Percentiles rank a stretch among this genome's conserved stretches.
Evolutionary conservation across 352 stramenopile genomes (phyloP).

Genomic region (Globisporangium mamillatum): DNA sequence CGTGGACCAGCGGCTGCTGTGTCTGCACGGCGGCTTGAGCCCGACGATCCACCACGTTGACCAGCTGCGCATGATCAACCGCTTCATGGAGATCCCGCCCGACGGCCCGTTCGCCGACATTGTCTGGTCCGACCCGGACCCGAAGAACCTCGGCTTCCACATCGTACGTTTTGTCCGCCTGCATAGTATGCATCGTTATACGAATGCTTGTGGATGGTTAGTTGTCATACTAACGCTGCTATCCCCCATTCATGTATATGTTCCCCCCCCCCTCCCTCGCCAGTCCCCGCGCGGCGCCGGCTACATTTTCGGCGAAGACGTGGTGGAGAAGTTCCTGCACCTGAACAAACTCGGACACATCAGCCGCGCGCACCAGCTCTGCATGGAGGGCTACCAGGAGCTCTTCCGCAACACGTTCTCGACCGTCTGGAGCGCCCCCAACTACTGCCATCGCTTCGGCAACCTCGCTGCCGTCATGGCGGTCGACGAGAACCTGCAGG

Average conservation of each 20-base stretch:
- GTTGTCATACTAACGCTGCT: neutral
- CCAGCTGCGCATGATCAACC: constrained; percentile 89
- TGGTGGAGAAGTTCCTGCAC: constrained; percentile 82
- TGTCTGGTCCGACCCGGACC: constrained; percentile 81
- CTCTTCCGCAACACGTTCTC: constrained; percentile 76
- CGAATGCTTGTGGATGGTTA: neutral
- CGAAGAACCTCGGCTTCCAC: constrained; percentile 84
- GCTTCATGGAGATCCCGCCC: constrained; percentile 77
- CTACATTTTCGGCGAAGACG: constrained; percentile 87
- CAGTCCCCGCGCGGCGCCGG: constrained; percentile 75
- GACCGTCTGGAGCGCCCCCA: constrained; percentile 83
- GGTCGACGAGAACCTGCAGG: constrained; percentile 58
- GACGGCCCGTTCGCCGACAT: constrained; percentile 81
- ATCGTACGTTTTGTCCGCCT: constrained; percentile 28
- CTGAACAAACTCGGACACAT: constrained; percentile 81
- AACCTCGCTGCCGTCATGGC: constrained; percentile 74
- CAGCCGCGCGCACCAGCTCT: constrained; percentile 79
- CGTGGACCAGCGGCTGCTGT: constrained; percentile 61
- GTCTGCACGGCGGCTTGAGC: constrained; percentile 65
- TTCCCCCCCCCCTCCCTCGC: neutral
- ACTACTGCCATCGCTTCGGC: constrained; percentile 87
- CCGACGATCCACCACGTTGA: constrained; percentile 85
- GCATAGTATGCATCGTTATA: neutral
- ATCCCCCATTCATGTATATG: neutral
- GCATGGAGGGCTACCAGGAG: constrained; percentile 83